Base-by-base conservation (phyloP, 805 yeast species). In the Candida qinlingensis region DNA sequence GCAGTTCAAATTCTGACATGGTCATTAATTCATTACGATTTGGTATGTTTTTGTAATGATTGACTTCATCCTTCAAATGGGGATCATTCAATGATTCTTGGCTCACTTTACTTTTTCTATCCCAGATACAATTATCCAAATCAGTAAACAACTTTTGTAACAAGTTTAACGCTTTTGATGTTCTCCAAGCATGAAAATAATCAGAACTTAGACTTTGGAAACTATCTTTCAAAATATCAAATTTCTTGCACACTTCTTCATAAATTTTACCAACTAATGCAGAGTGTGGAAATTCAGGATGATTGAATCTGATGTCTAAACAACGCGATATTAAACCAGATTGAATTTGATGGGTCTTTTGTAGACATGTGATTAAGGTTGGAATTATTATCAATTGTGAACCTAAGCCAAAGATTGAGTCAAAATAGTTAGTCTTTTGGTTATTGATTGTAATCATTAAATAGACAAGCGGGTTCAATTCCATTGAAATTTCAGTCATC, bases 121-220 rank as follows among this genome's bases (percentile, higher is more conserved):
- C 66, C 54, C 58, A 62, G 9, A 65, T 46, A 48, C 53, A 61
- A 30, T 64, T 55, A 1, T 63, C 66, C 26, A 64, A 54, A 19
- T 66, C 61, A 0, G 52, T 61, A 9, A 78, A 48, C 5, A 74
- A 45, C 27, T 63, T 66, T 10, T 73, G 53, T 25, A 80, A 56
- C 41, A 68, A 72, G 6, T 62, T 62, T 45, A 76, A 78, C 0
- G 79, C 76, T 52, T 79, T 81, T 26, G 74, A 67, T 37, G 79
- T 66, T 61, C 82, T 72, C 88, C 88, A 83, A 0, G 86, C 81
- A 58, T 79, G 80, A 57, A 79, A 83, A 56, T 80, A 80, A 39
- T 75, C 65, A n/a, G 72, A 70, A 41, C 83, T 75, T 48, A 83
- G 63, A 34, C 69, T 62, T 19, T 74, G 67, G 45, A 70, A 61